Percentiles rank a stretch among this genome's conserved stretches.
Evolutionary conservation across 2,329 filamentous ascomycete genomes (phyloP).

Genomic region (Hansfordia pulvinata): DNA sequence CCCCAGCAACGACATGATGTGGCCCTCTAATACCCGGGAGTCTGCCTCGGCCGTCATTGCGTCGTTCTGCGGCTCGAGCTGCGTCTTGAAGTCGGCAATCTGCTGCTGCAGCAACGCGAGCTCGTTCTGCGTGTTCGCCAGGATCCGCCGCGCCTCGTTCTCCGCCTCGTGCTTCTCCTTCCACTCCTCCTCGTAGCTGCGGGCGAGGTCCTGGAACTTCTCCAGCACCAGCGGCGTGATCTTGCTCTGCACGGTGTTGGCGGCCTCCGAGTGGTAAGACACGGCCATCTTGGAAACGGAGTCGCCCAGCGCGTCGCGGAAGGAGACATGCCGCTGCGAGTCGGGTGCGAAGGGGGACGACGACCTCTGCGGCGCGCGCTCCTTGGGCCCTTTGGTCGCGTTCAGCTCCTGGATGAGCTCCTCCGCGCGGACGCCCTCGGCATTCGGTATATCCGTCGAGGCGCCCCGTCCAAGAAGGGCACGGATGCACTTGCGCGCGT

Average conservation of each 20-base stretch:
- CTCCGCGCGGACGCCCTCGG: conserved; percentile 70
- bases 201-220: conserved; percentile 57
- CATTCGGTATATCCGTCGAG: conserved; percentile 69
- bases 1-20: conserved; percentile 33
- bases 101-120: conserved; percentile 46
- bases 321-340: conserved; percentile 40
- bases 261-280: conserved; percentile 47
- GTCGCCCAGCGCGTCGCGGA: conserved; percentile 34
- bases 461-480: conserved; percentile 66
- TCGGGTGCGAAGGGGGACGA: conserved; percentile 58
- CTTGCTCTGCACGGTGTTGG: conserved; percentile 54
- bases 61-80: conserved; percentile 40
- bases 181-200: conserved; percentile 62
- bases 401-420: conserved; percentile 70
- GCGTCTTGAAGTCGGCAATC: conserved; percentile 40
- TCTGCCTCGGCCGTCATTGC: conserved; percentile 36
- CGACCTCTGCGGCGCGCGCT: conserved; percentile 57
- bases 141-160: conserved; percentile 50
- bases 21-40: conserved; percentile 32
- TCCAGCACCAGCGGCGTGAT: conserved; percentile 58
- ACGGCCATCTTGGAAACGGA: conserved; percentile 24
- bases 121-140: conserved; percentile 56
- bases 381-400: conserved; percentile 45
- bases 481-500: conserved; percentile 82
- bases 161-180: conserved; percentile 59